These are phyloP conservation scores for Pseudocercospora pini-densiflorae DNA, from an alignment of 2,329 filamentous ascomycete genomes.

Conservation along the genomic window DNA sequence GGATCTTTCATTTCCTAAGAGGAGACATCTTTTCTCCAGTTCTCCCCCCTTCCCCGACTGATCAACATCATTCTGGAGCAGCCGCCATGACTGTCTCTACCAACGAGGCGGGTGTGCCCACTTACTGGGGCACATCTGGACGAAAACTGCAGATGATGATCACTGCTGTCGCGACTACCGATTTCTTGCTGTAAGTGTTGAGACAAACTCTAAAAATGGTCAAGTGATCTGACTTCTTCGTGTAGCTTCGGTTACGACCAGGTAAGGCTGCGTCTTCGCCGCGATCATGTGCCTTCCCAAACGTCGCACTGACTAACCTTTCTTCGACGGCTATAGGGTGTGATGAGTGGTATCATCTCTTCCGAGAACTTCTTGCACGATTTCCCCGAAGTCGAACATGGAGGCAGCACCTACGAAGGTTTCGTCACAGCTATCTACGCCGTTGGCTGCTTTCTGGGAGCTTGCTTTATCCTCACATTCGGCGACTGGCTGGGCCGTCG, in stretches of 20 bases:
- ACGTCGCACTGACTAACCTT: neutral
- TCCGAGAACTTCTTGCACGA: constrained; percentile 40
- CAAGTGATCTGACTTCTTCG: neutral
- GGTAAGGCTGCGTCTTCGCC: neutral
- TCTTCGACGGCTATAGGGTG: constrained; percentile 29
- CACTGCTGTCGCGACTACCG: constrained; percentile 25
- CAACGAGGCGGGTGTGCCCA: constrained; percentile 25
- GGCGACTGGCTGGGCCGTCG: constrained; percentile 50
- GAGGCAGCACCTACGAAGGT: constrained; percentile 54
- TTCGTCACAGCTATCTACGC: constrained; percentile 59
- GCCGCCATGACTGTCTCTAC: constrained; percentile 26
- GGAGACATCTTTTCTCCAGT: neutral
- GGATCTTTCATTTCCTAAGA: neutral
- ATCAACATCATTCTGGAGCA: constrained; percentile 6
- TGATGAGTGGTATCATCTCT: constrained; percentile 49
- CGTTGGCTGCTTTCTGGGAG: constrained; percentile 52
- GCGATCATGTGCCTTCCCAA: neutral
- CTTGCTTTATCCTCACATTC: constrained; percentile 43
- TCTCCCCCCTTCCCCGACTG: constrained; percentile 1
- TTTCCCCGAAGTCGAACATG: constrained; percentile 44
- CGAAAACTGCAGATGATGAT: constrained; percentile 24
- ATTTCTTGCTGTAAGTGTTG: constrained; percentile 21
- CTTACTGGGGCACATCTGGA: constrained; percentile 29
- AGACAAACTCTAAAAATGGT: neutral
- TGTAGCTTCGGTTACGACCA: neutral